These are phyloP conservation scores for Tubosaeta brunneosetosa DNA, from an alignment of 768 basidiomycete species.

Conservation along the genomic window DNA sequence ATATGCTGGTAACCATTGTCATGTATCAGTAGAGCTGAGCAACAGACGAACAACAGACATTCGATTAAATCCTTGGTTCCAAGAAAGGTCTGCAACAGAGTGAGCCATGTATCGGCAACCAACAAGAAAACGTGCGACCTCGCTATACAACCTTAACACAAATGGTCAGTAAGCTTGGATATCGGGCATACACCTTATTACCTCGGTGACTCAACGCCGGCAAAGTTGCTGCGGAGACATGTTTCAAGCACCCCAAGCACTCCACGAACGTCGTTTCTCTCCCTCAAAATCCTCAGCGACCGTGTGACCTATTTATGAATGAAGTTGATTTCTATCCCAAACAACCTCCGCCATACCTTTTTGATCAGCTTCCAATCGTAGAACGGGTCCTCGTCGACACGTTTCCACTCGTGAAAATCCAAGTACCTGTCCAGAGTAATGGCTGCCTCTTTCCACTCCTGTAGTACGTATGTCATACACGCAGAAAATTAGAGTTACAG, in stretches of 20 bases:
- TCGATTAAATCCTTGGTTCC: slow-evolving; percentile 91
- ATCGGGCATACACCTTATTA: slow-evolving; percentile 17
- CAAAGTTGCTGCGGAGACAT: slow-evolving; percentile 89
- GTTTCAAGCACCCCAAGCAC: slow-evolving; percentile 88
- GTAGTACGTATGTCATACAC: neutral
- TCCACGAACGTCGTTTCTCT: slow-evolving; percentile 77
- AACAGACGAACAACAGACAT: slow-evolving; percentile 39
- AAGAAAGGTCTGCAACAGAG: slow-evolving; percentile 65
- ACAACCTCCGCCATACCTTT: slow-evolving; percentile 43
- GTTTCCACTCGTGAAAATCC: slow-evolving; percentile 89
- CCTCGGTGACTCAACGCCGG: slow-evolving; percentile 84
- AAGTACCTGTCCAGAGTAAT: slow-evolving; percentile 74
- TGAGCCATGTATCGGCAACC: slow-evolving; percentile 9
- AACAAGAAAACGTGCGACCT: slow-evolving; percentile 40
- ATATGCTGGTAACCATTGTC: slow-evolving; percentile 54
- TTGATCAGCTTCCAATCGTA: slow-evolving; percentile 88
- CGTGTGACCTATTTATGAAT: slow-evolving; percentile 53
- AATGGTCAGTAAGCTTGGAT: slow-evolving; percentile 5
- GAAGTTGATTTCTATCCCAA: neutral
- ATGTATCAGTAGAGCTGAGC: neutral
- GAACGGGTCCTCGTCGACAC: slow-evolving; percentile 77
- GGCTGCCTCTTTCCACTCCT: slow-evolving; percentile 90
- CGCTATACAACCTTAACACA: slow-evolving; percentile 73
- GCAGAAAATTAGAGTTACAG: neutral
- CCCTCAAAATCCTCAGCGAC: slow-evolving; percentile 66